Conservation (phyloP, 176 grass and related monocot genomes). For the Cocos nucifera region DNA sequence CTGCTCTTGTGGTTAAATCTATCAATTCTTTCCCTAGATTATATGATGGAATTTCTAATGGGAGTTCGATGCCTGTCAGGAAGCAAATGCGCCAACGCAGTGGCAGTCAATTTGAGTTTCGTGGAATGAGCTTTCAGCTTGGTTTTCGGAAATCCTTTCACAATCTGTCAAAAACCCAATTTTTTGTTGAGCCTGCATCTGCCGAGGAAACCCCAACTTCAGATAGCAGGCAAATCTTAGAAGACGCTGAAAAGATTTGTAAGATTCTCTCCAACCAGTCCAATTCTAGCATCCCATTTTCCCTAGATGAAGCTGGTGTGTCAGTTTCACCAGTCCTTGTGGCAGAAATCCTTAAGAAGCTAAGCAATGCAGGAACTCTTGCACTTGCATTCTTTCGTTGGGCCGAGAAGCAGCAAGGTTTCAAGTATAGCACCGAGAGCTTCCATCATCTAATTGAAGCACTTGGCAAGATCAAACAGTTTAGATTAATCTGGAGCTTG, state of each 20-base stretch:
- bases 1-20: background rate
- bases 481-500: slow-evolving; percentile 51
- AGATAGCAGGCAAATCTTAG: background rate
- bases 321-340: slow-evolving; percentile 30
- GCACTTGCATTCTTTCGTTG: slow-evolving; percentile 56
- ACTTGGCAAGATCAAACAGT: slow-evolving; percentile 72
- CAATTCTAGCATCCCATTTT: slow-evolving; percentile 1
- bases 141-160: background rate
- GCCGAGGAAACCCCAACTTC: background rate
- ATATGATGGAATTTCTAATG: background rate
- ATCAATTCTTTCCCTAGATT: background rate
- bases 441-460: slow-evolving; percentile 69
- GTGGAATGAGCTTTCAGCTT: background rate
- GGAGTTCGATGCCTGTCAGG: background rate
- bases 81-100: background rate
- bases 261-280: slow-evolving; percentile 24
- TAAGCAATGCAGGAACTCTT: slow-evolving; percentile 47
- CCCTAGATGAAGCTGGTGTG: slow-evolving; percentile 32
- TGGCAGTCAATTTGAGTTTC: background rate
- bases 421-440: slow-evolving; percentile 33
- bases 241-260: slow-evolving; percentile 41
- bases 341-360: slow-evolving; percentile 43
- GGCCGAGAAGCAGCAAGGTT: slow-evolving; percentile 59
- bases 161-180: background rate
- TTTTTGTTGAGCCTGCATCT: background rate